Conservation (phyloP, 139 green algal species). For the Nannochloris sp. region DNA sequence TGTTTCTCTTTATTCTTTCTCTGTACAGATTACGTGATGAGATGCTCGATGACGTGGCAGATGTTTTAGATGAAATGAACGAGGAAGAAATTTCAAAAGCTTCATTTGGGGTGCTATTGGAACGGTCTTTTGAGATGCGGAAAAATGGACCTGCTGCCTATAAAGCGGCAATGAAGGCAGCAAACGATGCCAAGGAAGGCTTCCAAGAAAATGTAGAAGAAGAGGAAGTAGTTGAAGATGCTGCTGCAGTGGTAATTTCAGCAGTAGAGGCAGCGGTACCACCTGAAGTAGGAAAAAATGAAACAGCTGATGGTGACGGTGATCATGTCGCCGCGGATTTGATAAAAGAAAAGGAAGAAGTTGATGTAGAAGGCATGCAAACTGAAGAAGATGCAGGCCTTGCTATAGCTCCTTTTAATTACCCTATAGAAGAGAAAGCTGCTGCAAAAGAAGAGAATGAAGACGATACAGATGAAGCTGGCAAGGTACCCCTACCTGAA, state of each 20-base stretch:
- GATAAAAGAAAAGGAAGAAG: neutral
- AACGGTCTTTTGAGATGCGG: constrained; percentile 18
- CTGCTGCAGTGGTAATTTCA: neutral
- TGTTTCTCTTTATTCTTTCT: neutral
- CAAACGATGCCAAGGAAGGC: neutral
- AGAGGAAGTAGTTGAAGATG: neutral
- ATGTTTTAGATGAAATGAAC: constrained; percentile 29
- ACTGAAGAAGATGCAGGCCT: neutral
- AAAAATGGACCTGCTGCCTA: neutral
- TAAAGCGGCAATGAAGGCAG: neutral
- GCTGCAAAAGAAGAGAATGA: too few species aligned
- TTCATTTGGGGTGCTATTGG: constrained; percentile 15
- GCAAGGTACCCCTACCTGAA: neutral
- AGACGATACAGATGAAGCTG: neutral
- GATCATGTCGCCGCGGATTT: neutral
- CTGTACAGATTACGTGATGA: constrained; percentile 44
- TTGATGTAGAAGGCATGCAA: neutral
- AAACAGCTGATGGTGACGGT: neutral
- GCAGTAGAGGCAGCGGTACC: neutral
- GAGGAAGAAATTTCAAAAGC: constrained; percentile 18
- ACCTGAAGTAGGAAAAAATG: neutral
- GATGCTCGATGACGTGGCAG: constrained; percentile 53
- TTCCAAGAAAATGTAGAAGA: neutral
- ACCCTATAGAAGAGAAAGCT: too few species aligned
- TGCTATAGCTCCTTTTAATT: neutral